Conservation (phyloP, 2,329 filamentous ascomycete genomes). For the Didymella arachidicola region DNA sequence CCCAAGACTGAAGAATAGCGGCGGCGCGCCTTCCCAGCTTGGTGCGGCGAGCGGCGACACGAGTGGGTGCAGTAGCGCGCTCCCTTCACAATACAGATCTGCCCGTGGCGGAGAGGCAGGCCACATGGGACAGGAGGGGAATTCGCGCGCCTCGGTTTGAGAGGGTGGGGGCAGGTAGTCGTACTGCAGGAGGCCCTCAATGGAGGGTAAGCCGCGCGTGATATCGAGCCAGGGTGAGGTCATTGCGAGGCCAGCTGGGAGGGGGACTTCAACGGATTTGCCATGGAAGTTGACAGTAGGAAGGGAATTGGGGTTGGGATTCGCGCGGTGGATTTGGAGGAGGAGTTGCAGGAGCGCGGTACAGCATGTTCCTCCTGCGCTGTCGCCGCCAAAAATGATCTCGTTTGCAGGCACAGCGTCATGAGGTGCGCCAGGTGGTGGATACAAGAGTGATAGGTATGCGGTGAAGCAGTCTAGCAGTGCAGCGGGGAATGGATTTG, state of each 20-base stretch:
- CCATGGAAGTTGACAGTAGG: constrained; percentile 68
- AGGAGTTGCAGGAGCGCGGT: constrained; percentile 73
- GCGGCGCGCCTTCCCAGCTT: constrained; percentile 69
- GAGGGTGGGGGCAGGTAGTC: constrained; percentile 68
- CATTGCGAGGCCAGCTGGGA: constrained; percentile 71
- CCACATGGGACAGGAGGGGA: constrained; percentile 60
- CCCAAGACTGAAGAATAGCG: constrained; percentile 72
- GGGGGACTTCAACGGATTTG: constrained; percentile 63
- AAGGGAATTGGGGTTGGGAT: constrained; percentile 45
- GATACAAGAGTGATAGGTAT: constrained; percentile 77
- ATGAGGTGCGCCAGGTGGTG: constrained; percentile 72
- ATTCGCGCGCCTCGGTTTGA: constrained; percentile 46
- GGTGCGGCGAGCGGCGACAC: constrained; percentile 67
- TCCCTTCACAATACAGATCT: constrained; percentile 58
- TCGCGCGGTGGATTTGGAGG: constrained; percentile 65
- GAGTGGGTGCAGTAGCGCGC: constrained; percentile 67
- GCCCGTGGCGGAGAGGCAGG: constrained; percentile 55
- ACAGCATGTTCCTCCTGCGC: constrained; percentile 75
- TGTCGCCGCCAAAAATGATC: constrained; percentile 77
- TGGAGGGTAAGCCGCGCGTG: constrained; percentile 67
- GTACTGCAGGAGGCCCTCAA: constrained; percentile 61
- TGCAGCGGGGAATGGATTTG: constrained; percentile 76
- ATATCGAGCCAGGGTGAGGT: constrained; percentile 77
- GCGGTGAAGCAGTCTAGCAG: constrained; percentile 75
- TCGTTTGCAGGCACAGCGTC: constrained; percentile 68